phyloP scores from a whole-genome alignment of 1,284 basidiomycete genomes.

The Cutaneotrichosporon dermatis region DNA sequence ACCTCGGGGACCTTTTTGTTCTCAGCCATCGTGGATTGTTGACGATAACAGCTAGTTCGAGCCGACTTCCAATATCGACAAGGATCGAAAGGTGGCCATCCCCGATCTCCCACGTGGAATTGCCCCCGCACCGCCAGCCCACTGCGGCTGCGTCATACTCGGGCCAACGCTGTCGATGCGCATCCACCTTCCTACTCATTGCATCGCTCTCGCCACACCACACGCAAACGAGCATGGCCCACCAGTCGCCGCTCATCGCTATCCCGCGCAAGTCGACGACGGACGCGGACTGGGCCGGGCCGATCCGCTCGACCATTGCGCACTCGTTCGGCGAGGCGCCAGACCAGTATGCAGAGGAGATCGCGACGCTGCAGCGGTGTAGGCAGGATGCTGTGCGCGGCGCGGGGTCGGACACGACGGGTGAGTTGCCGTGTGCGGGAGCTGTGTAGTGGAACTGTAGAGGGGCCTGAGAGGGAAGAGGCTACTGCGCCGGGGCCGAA shows the following conservation, averaged over 20 bases:
- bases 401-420: conserved; percentile 87
- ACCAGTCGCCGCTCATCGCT: conserved; percentile 51
- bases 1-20: conserved; percentile 24
- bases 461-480: too few species aligned
- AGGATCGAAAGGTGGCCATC: background rate
- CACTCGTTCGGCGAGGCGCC: conserved; percentile 92
- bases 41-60: background rate
- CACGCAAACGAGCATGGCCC: conserved; percentile 29
- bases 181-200: too few species aligned
- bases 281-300: conserved; percentile 81
- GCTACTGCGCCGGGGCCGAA: too few species aligned
- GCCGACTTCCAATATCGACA: too few species aligned
- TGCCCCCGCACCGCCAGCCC: background rate
- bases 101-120: background rate
- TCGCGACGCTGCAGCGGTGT: conserved; percentile 76
- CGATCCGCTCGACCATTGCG: conserved; percentile 78
- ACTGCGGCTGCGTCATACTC: background rate
- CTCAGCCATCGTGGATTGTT: conserved; percentile 25
- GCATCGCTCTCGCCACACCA: background rate
- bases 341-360: conserved; percentile 79
- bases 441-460: background rate
- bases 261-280: conserved; percentile 56
- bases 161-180: too few species aligned
- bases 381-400: conserved; percentile 92
- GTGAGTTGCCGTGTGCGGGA: conserved; percentile 50